These are phyloP conservation scores for Aspergillus pseudotamarii DNA, from an alignment of 2,329 filamentous ascomycete genomes.

Conservation along the genomic window DNA sequence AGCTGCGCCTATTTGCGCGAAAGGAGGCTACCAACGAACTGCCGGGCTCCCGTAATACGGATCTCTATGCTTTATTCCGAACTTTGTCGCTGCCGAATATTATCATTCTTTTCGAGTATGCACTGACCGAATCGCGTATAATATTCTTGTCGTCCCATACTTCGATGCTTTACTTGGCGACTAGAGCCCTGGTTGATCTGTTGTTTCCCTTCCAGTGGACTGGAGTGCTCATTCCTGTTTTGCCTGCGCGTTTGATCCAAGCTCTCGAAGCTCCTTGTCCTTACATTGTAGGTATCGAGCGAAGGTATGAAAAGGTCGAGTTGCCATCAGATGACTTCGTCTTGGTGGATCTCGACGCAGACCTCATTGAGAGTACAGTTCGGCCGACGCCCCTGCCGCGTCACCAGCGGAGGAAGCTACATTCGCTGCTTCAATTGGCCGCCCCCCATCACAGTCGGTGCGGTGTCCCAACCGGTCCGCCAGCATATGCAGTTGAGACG, in stretches of 20 bases:
- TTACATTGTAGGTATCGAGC: conserved; percentile 94
- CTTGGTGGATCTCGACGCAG: conserved; percentile 87
- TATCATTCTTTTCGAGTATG: conserved; percentile 88
- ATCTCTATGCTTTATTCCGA: conserved; percentile 90
- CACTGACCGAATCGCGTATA: conserved; percentile 89
- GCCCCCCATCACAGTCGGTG: conserved; percentile 87
- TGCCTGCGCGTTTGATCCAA: conserved; percentile 84
- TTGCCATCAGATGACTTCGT: conserved; percentile 96
- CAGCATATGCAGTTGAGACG: conserved; percentile 88
- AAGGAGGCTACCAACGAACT: conserved; percentile 93
- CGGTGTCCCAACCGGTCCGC: conserved; percentile 84
- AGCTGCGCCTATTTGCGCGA: conserved; percentile 86
- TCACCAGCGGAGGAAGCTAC: conserved; percentile 86
- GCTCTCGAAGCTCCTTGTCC: conserved; percentile 93
- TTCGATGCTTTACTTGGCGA: conserved; percentile 92
- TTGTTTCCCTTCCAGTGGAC: conserved; percentile 92
- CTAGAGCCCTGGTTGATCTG: conserved; percentile 79
- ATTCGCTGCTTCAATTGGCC: conserved; percentile 83
- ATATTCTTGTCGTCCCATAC: conserved; percentile 95
- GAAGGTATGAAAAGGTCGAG: conserved; percentile 66
- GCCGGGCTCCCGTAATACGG: conserved; percentile 85
- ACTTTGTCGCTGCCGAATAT: conserved; percentile 90
- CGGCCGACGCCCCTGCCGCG: conserved; percentile 79
- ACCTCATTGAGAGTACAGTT: conserved; percentile 82
- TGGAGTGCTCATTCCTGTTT: conserved; percentile 88